Evolutionary conservation across 2,329 filamentous ascomycete genomes (phyloP), one percentile per base, ranked within the genome.

Genomic region (Sclerotinia minor): DNA sequence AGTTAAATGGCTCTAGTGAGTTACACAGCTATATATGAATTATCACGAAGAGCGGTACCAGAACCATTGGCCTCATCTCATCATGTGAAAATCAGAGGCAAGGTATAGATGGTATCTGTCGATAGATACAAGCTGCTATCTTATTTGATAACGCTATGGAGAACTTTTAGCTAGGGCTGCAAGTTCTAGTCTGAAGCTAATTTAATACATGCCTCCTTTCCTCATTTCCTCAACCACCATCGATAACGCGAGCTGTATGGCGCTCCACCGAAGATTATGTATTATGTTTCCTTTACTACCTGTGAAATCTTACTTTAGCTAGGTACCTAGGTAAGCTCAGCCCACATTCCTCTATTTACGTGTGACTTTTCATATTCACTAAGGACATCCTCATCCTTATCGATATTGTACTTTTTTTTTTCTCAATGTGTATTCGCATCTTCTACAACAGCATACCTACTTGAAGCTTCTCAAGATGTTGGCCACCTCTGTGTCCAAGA

Each of bases 401-500:
- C 8, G 6, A 13, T 11, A 15, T 49, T 24, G 21, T 49, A 15
- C 5, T 35, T 35, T 19, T 26, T 35, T 19, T 26, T 3, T 24
- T 38, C 29, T 35, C 45, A n/a, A 47, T 17, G 44, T 24, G 8
- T 32, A 38, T 38, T 61, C 29, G n/a, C 29, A 47, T 50, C 15
- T 41, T 26, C 32, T 8, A 50, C 29, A 38, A 63, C 32, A 13
- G 0, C 13, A 24, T 4, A n/a, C 29, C 29, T 29, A 29, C 5
- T 19, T 50, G 21, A 24, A 24, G 50, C 5, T 41, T 38, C 38
- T 17, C 45, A 41, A 63, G 45, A 63, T 63, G 59, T 41, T 63
- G 45, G 59, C 59, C 47, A 63, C 8, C 38, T 50, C n/a, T 38
- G 21, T 50, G 7, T 63, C 59, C 8, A 63, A 63, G 24, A 63